These are phyloP conservation scores for Nephromyces sp. DNA, from an alignment of 169 alveolate genomes.

Conservation along the genomic window DNA sequence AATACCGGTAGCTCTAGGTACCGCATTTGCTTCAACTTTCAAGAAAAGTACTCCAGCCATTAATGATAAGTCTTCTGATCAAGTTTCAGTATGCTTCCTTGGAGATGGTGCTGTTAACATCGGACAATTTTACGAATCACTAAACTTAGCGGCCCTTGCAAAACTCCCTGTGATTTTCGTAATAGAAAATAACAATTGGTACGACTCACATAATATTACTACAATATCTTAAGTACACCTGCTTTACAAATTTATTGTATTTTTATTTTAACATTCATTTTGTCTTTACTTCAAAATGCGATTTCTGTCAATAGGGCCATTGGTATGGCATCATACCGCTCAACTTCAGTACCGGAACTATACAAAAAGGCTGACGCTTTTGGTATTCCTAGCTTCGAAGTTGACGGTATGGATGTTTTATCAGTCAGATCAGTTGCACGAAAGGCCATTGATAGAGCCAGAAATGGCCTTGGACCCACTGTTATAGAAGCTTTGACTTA, in stretches of 20 bases:
- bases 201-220: not conserved
- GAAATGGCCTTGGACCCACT: conserved; percentile 50
- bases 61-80: conserved; percentile 2
- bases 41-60: conserved; percentile 21
- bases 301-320: conserved; percentile 37
- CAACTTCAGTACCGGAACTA: conserved; percentile 38
- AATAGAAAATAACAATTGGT: conserved; percentile 71
- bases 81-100: conserved; percentile 67
- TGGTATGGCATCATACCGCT: conserved; percentile 53
- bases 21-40: conserved; percentile 46
- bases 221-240: not conserved
- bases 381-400: conserved; percentile 44
- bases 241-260: not conserved
- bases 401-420: conserved; percentile 56
- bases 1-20: conserved; percentile 51
- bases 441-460: conserved; percentile 42
- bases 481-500: conserved; percentile 56
- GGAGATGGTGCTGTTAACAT: conserved; percentile 83
- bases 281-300: not conserved
- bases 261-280: not conserved
- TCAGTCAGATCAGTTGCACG: conserved; percentile 41
- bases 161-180: conserved; percentile 69
- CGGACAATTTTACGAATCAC: conserved; percentile 75
- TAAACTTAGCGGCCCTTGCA: conserved; percentile 73
- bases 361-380: conserved; percentile 42